Evolutionary conservation across 345 rosid species (phyloP), one percentile per base, ranked within the genome.

Genomic region (Hibiscus trionum): DNA sequence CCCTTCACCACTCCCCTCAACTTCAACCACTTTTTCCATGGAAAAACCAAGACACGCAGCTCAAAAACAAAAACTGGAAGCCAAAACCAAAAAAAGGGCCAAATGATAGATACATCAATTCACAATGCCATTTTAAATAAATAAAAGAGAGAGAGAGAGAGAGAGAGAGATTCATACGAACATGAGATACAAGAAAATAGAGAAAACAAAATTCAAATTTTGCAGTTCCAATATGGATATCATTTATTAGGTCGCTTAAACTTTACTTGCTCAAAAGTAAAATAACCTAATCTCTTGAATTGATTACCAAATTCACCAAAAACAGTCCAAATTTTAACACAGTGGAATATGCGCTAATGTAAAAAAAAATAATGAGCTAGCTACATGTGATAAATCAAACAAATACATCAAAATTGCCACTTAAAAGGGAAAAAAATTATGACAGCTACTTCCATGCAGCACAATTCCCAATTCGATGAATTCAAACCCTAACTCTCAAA

Each of bases 41-140:
- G 82, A 84, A 80, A 83, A 84, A 83, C 96, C 88, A 86, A 83
- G 86, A 84, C 84, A 86, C 83, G 88, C 93, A 85, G 81, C 93
- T 84, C 85, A 85, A 84, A 81, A 72, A 78, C 77, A 86, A 80
- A 78, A 83, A 82, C 96, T 85, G 86, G 61, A 85, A 83, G 68
- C 70, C 66, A 79, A 76, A 69, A 66, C 65, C 42, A 70, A 61
- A 19, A 55, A 55, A 49, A 24, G 39, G 73, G 63, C 26, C 46
- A 42, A 42, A 42, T 17, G 56, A 74, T 57, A 78, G 76, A 81
- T 29, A 31, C 76, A 79, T 80, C 61, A 80, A 77, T 46, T 27
- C 21, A 31, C 60, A 59, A 47, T 39, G 58, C 61, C 44, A 50
- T 39, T n/a, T n/a, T n/a, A n/a, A n/a, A n/a, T n/a, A n/a, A n/a